Evolutionary conservation across 169 alveolate species (phyloP).

Genomic region (Cyclospora cayetanensis): DNA sequence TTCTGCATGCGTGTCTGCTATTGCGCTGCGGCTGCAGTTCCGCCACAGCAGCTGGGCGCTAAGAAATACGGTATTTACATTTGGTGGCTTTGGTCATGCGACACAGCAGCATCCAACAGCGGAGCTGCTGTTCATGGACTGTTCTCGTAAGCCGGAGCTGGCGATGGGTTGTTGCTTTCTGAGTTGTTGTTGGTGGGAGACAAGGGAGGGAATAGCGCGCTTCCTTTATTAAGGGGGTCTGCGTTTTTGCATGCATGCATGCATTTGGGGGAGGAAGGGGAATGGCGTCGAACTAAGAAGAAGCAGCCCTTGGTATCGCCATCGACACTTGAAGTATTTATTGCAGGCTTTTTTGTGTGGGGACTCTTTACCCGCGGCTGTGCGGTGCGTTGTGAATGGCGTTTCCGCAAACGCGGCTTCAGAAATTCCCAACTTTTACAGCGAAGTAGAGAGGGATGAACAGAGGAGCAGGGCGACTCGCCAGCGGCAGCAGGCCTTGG

Average conservation of each 20-base stretch:
- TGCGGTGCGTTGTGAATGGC: too few species aligned
- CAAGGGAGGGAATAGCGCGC: too few species aligned
- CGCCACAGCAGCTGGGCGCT: not conserved
- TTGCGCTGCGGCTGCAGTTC: not conserved
- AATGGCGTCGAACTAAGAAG: too few species aligned
- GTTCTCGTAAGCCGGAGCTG: constrained; percentile 15
- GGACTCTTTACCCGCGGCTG: too few species aligned
- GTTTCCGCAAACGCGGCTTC: too few species aligned
- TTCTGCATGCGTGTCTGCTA: not conserved
- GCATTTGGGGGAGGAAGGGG: not conserved
- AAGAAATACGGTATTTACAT: not conserved
- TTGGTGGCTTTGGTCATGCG: not conserved
- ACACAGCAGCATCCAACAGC: constrained; percentile 68
- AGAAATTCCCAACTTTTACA: constrained; percentile 58
- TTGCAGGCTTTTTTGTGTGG: too few species aligned
- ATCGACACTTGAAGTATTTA: too few species aligned
- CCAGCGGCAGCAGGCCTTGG: constrained; percentile 13
- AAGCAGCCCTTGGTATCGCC: too few species aligned
- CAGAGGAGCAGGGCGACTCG: constrained; percentile 83
- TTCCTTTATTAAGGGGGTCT: too few species aligned
- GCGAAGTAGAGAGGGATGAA: constrained; percentile 86
- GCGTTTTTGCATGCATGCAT: too few species aligned
- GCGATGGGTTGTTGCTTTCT: not conserved
- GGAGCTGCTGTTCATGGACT: constrained; percentile 25
- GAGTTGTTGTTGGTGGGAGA: too few species aligned